phyloP scores from a whole-genome alignment of 2,329 filamentous ascomycete species.

The Cytospora chrysosperma region DNA sequence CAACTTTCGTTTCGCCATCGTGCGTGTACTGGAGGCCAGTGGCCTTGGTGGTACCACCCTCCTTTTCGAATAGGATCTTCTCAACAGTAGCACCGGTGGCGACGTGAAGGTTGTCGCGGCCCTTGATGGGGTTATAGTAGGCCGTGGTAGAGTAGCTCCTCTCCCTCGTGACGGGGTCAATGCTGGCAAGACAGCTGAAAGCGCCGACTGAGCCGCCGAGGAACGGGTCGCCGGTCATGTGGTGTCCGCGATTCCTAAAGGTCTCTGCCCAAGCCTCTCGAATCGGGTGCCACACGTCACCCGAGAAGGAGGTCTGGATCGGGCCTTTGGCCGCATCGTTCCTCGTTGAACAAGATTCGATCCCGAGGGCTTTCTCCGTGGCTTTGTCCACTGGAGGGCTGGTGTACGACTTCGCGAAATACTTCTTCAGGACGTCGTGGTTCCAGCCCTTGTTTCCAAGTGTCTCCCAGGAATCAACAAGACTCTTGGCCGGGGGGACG shows the following conservation, averaged over 20 bases:
- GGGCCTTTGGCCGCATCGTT: constrained; percentile 1
- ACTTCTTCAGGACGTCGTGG: constrained; percentile 31
- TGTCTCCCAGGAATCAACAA: constrained; percentile 31
- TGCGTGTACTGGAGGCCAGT: constrained; percentile 28
- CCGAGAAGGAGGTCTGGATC: constrained; percentile 15
- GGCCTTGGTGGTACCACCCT: constrained; percentile 17
- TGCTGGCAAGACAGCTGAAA: constrained; percentile 17
- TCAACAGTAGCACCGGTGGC: constrained; percentile 29
- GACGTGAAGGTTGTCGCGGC: constrained; percentile 21
- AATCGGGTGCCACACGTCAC: neutral
- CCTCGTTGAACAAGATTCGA: neutral
- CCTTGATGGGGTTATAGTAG: constrained; percentile 20
- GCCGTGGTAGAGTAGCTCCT: constrained; percentile 24
- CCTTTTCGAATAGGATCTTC: constrained; percentile 25
- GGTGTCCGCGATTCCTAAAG: neutral
- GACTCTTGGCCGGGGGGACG: constrained; percentile 21
- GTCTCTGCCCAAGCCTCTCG: constrained; percentile 11
- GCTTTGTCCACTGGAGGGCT: neutral
- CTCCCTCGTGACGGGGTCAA: constrained; percentile 22
- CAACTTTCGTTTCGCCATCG: constrained; percentile 22
- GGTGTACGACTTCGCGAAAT: constrained; percentile 31
- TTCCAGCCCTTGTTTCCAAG: constrained; percentile 32
- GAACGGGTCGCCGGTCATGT: constrained; percentile 9
- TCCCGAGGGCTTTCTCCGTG: neutral
- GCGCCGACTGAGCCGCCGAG: constrained; percentile 7